phyloP scores from a whole-genome alignment of 2,329 filamentous ascomycete species.

The Escovopsis weberi region DNA sequence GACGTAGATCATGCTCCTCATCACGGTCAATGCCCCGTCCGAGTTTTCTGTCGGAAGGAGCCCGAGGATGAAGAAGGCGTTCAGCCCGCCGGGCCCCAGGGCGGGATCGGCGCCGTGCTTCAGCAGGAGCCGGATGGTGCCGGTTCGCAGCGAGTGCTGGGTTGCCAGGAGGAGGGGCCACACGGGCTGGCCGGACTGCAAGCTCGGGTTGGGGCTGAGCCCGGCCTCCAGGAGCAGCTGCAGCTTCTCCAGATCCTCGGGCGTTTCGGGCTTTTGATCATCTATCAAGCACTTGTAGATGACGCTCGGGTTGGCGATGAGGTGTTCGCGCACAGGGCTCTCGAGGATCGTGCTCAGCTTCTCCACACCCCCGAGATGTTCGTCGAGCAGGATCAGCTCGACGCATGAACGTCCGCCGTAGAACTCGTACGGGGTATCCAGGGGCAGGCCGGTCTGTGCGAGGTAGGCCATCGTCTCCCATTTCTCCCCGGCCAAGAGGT shows the following conservation, averaged over 20 bases:
- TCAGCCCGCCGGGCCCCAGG: background rate
- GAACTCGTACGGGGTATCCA: background rate
- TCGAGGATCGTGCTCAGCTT: background rate
- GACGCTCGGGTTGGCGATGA: background rate
- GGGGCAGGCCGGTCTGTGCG: background rate
- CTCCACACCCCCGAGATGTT: background rate
- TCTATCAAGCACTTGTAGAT: background rate
- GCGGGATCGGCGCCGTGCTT: background rate
- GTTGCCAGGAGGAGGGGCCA: background rate
- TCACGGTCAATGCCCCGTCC: background rate
- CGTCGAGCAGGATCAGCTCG: background rate
- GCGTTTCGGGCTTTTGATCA: too few species aligned
- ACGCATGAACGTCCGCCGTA: background rate
- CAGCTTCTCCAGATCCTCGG: background rate
- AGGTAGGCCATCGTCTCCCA: conserved; percentile 1
- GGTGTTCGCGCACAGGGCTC: background rate
- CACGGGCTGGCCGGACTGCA: background rate
- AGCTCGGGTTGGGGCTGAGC: background rate
- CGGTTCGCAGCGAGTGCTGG: too few species aligned
- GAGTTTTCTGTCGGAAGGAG: too few species aligned
- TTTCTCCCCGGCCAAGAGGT: background rate
- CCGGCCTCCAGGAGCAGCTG: background rate
- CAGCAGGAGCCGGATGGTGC: background rate
- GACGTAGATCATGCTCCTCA: background rate
- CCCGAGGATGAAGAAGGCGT: background rate